Evolutionary conservation across 805 yeast species (phyloP).

Genomic region (Candida andamanensis): DNA sequence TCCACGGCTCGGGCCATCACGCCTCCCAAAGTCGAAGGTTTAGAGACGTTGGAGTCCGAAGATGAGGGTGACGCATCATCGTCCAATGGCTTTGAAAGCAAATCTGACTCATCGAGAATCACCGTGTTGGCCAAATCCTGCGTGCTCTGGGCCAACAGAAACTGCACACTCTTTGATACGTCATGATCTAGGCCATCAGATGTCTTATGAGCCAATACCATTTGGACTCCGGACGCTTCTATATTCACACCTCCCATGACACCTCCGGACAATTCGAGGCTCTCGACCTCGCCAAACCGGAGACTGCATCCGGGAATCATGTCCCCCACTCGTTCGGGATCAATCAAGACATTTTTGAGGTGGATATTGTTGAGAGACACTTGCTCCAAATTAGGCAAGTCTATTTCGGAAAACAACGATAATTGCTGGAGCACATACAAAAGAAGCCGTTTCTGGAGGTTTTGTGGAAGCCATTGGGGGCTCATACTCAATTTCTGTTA

Average conservation of each 20-base stretch:
- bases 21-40: slow-evolving; percentile 36
- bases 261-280: slow-evolving; percentile 51
- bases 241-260: slow-evolving; percentile 69
- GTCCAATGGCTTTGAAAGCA: not conserved
- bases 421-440: slow-evolving; percentile 77
- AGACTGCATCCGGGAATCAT: slow-evolving; percentile 56
- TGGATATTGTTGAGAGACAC: slow-evolving; percentile 59
- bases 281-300: slow-evolving; percentile 55
- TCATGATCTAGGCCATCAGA: slow-evolving; percentile 20
- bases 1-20: slow-evolving; percentile 64
- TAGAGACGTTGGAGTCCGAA: slow-evolving; percentile 1
- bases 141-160: slow-evolving; percentile 66
- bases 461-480: slow-evolving; percentile 70
- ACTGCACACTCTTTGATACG: slow-evolving; percentile 29
- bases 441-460: slow-evolving; percentile 75
- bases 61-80: slow-evolving; percentile 1
- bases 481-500: no score
- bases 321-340: slow-evolving; percentile 60
- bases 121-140: slow-evolving; percentile 66
- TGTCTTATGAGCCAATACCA: slow-evolving; percentile 36
- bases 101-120: slow-evolving; percentile 2
- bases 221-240: slow-evolving; percentile 49
- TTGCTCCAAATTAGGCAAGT: slow-evolving; percentile 69
- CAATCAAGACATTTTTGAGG: slow-evolving; percentile 59
- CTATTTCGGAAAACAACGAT: slow-evolving; percentile 75